Percentiles rank a stretch among this genome's conserved stretches.
Conservation (phyloP, 2,329 filamentous ascomycete genomes). For the Penicillium sp. region DNA sequence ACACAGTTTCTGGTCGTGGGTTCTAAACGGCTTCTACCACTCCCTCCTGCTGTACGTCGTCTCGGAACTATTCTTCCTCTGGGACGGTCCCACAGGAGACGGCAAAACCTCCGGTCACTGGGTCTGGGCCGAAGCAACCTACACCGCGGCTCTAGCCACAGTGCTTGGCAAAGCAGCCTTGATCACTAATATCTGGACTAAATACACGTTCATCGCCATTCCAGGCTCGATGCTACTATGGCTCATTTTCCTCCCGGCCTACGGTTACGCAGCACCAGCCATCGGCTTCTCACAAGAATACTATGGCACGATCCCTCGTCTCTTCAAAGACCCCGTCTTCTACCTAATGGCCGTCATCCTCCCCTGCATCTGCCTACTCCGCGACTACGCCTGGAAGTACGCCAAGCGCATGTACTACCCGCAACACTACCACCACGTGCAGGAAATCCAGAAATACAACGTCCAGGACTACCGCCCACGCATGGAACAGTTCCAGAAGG, state of each 20-base stretch:
- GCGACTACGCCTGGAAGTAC: constrained; percentile 96
- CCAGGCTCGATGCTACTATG: constrained; percentile 86
- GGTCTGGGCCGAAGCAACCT: constrained; percentile 91
- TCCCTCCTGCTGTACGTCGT: constrained; percentile 86
- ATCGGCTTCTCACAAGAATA: constrained; percentile 75
- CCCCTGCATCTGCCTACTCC: constrained; percentile 68
- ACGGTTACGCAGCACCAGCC: constrained; percentile 76
- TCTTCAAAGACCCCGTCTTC: constrained; percentile 76
- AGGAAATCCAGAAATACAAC: constrained; percentile 99
- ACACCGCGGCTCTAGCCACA: constrained; percentile 81
- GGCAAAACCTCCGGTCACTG: constrained; percentile 83
- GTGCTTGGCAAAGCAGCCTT: constrained; percentile 90
- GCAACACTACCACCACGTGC: constrained; percentile 92
- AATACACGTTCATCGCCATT: constrained; percentile 91
- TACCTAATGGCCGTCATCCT: constrained; percentile 82
- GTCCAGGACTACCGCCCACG: constrained; percentile 96
- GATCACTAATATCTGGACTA: constrained; percentile 96
- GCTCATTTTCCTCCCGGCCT: constrained; percentile 80
- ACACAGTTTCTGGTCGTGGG: constrained; percentile 86
- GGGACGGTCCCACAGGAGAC: constrained; percentile 68
- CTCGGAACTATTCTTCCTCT: constrained; percentile 68
- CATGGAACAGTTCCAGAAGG: constrained; percentile 99
- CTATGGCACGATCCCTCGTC: constrained; percentile 66
- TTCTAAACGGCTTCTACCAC: constrained; percentile 89
- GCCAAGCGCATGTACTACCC: constrained; percentile 94